Conservation (phyloP, 1,284 basidiomycete species). For the Porogramme epimiltina region DNA sequence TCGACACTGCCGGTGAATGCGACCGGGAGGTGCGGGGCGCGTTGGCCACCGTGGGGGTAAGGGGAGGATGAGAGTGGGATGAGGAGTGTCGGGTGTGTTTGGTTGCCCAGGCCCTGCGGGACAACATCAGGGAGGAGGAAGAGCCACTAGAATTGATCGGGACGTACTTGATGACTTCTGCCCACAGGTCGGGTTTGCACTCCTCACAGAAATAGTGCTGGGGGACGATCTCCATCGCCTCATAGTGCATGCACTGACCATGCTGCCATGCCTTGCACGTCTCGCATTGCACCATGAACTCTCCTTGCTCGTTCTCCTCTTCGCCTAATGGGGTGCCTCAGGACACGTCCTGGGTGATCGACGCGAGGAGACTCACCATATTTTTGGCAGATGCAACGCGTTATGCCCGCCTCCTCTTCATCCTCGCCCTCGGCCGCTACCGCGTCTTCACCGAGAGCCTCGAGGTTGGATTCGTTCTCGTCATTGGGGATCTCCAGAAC, state of each 20-base stretch:
- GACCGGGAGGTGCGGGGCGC: constrained; percentile 70
- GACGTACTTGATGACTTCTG: constrained; percentile 73
- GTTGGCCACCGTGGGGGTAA: constrained; percentile 32
- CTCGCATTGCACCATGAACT: constrained; percentile 98
- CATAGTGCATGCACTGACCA: constrained; percentile 94
- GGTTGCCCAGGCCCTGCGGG: constrained; percentile 62
- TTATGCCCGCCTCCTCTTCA: constrained; percentile 83
- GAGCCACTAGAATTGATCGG: constrained; percentile 10
- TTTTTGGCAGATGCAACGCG: constrained; percentile 92
- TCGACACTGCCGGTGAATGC: constrained; percentile 67
- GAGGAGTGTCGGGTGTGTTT: constrained; percentile 68
- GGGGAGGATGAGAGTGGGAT: constrained; percentile 44
- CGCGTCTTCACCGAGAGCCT: constrained; percentile 36
- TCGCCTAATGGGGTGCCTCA: constrained; percentile 23
- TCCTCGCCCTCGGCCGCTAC: constrained; percentile 55
- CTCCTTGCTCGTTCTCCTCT: constrained; percentile 77
- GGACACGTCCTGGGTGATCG: constrained; percentile 15
- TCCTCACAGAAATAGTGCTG: constrained; percentile 92
- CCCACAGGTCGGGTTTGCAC: constrained; percentile 88
- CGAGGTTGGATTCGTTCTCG: constrained; percentile 23
- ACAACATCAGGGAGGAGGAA: too few species aligned
- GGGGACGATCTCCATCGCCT: constrained; percentile 80
- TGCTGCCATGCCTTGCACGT: constrained; percentile 98
- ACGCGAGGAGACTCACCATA: constrained; percentile 60
- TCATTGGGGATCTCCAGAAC: constrained; percentile 35